phyloP scores from a whole-genome alignment of 2,329 filamentous ascomycete genomes.

The Alternaria rosae region DNA sequence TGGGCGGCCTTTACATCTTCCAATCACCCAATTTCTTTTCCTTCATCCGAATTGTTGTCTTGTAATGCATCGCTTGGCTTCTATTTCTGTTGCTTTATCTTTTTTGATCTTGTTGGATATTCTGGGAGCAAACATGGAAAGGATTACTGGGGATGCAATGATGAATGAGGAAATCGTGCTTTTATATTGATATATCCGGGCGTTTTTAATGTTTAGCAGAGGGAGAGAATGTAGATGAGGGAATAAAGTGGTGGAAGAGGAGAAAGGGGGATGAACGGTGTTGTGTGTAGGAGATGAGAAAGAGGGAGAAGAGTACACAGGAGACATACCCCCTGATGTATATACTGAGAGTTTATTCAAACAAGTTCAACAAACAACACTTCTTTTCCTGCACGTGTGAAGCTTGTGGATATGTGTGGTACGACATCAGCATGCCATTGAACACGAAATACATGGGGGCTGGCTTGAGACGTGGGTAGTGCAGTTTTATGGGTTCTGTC shows the following conservation, averaged over 20 bases:
- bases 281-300: neutral
- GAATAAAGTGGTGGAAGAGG: neutral
- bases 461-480: neutral
- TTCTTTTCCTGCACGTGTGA: neutral
- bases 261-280: neutral
- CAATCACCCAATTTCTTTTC: neutral
- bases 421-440: neutral
- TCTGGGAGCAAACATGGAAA: neutral
- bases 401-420: neutral
- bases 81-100: neutral
- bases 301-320: neutral
- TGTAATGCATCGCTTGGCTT: conserved; percentile 2
- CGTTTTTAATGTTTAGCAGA: conserved; percentile 1
- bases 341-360: neutral
- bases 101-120: neutral
- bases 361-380: neutral
- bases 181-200: neutral
- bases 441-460: neutral
- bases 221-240: neutral
- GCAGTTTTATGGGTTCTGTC: neutral
- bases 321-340: neutral
- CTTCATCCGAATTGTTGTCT: neutral
- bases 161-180: conserved; percentile 1
- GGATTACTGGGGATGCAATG: neutral
- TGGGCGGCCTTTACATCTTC: neutral